Evolutionary conservation across 176 grass and related monocot genomes (phyloP).

Genomic region (Zoysia japonica): DNA sequence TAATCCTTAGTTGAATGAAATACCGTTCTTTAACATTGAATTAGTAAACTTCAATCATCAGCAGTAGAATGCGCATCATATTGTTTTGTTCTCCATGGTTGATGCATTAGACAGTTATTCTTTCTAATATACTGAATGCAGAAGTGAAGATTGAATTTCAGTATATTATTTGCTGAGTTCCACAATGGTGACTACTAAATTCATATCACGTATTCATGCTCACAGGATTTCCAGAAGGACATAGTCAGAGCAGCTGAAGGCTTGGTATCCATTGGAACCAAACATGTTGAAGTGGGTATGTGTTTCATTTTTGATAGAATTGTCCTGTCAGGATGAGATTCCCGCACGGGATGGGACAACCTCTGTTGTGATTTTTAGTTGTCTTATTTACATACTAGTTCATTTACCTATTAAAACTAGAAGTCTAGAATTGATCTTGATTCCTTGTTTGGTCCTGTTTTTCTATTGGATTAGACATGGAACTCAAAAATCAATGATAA

Average conservation of each 20-base stretch:
- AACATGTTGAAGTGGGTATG: constrained; percentile 83
- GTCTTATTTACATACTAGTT: neutral
- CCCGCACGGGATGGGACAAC: neutral
- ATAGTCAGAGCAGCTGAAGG: constrained; percentile 81
- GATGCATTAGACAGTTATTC: constrained; percentile 1
- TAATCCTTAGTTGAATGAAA: constrained; percentile 1
- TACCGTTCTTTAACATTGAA: constrained; percentile 3
- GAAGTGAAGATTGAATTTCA: constrained; percentile 6
- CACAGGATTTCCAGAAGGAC: constrained; percentile 97
- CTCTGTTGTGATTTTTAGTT: constrained; percentile 25
- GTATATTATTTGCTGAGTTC: constrained; percentile 19
- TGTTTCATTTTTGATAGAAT: constrained; percentile 26
- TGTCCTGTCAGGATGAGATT: constrained; percentile 36
- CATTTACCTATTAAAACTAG: neutral
- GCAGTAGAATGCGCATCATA: neutral
- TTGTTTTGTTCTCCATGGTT: neutral
- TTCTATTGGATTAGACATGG: neutral
- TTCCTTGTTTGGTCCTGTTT: neutral
- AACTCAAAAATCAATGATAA: neutral
- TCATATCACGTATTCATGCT: constrained; percentile 18
- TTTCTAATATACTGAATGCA: neutral
- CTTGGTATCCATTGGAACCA: constrained; percentile 61
- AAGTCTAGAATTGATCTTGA: neutral
- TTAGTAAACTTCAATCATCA: neutral
- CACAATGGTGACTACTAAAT: constrained; percentile 23